A percentile compares a stretch with the other conserved stretches of the same genome.
These are phyloP conservation scores for Suillus fuscotomentosus DNA, from an alignment of 768 basidiomycete species.

Conservation along the genomic window DNA sequence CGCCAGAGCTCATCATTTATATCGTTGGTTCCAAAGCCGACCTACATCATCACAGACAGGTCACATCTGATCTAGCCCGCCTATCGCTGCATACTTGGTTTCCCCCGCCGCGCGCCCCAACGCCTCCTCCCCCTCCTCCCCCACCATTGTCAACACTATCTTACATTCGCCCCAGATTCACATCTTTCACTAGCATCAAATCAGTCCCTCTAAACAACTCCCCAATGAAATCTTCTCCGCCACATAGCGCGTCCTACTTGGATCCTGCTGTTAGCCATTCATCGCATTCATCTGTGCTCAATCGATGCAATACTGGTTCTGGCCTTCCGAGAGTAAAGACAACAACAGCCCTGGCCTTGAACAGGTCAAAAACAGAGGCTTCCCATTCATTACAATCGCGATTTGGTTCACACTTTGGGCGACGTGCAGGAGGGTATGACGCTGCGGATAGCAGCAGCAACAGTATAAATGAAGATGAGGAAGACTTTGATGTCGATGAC, in stretches of 20 bases:
- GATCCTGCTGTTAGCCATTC: conserved; percentile 54
- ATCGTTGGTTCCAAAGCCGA: conserved; percentile 95
- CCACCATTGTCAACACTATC: conserved; percentile 43
- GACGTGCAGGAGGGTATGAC: conserved; percentile 52
- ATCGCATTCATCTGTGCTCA: conserved; percentile 41
- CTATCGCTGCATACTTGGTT: conserved; percentile 86
- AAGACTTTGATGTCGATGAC: conserved; percentile 42
- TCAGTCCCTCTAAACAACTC: conserved; percentile 56
- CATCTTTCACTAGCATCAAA: conserved; percentile 48
- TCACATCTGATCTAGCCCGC: conserved; percentile 81
- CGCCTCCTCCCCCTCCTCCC: conserved; percentile 63
- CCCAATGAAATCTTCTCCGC: conserved; percentile 44
- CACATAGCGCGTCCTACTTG: conserved; percentile 60
- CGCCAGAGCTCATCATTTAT: conserved; percentile 87
- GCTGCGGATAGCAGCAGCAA: conserved; percentile 61
- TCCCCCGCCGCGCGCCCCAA: conserved; percentile 70
- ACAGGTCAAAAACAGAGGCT: conserved; percentile 35
- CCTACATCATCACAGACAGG: conserved; percentile 66
- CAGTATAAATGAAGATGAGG: conserved; percentile 65
- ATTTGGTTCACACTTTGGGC: conserved; percentile 57
- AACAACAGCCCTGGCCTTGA: conserved; percentile 36
- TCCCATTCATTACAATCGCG: conserved; percentile 49
- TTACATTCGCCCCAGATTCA: conserved; percentile 35
- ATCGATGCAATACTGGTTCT: conserved; percentile 50
- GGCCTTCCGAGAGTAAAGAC: conserved; percentile 50